Base-by-base conservation (phyloP, 257 asterid genomes). In the Nicotiana attenuata region DNA sequence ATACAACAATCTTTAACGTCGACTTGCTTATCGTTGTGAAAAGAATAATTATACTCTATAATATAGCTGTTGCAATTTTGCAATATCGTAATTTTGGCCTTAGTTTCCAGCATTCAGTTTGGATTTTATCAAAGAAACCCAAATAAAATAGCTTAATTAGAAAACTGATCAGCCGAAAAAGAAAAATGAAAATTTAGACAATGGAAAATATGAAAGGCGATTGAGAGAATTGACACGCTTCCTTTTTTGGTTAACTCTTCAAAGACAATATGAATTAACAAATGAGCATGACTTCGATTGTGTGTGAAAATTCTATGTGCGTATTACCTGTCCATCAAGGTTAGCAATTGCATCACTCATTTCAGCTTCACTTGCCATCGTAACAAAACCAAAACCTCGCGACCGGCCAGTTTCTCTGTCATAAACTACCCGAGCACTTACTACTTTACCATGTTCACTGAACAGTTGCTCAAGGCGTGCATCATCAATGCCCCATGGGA, bases 351-450 rank as follows among this genome's bases (percentile, higher is more conserved):
- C 98, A 75, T 91, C 95, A 28, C 91, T 92, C 93, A 90, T 86
- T 87, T 96, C 98, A 4, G 94, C 82, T 83, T 92, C 96, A 71
- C 87, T 90, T 13, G 97, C 87, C 99, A 96, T 93, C 33, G 78
- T 89, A 26, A 96, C 94, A 82, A 96, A 96, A 60, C 99, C 99
- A 88, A 96, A 96, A 80, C 99, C 99, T 10, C 98, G 93, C 4
- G 99, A 96, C 68, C 97, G 81, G 57, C 97, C 95, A 55, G 89
- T 87, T 8, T 96, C 98, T 85, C 97, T 89, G 78, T 94, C 98
- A 56, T 59, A 84, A 79, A 96, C 88, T 57, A 96, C 98, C 38
- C 95, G 90, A 33, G 99, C 98, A 81, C 82, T 91, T 66, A 87
- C 85, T 19, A 94, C 98, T 86, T 90, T 94, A 10, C 98, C 99